A percentile compares a stretch with the other conserved stretches of the same genome.
phyloP scores from a whole-genome alignment of 257 asterid species.

The Henckelia pumila region DNA sequence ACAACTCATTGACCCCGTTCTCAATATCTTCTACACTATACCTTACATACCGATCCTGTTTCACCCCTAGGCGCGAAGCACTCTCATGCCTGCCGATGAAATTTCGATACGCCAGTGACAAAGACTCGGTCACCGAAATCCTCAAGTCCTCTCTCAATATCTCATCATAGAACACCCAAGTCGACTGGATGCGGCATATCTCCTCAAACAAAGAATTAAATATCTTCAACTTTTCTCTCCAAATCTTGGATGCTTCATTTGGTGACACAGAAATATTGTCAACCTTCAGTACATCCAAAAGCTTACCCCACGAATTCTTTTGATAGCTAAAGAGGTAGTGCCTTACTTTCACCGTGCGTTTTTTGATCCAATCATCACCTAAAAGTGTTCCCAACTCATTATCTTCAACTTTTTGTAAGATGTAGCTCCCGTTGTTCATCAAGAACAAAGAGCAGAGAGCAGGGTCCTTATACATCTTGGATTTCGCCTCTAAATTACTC shows the following conservation, averaged over 20 bases:
- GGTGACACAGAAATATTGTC: slow-evolving; percentile 61
- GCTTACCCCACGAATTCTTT: slow-evolving; percentile 86
- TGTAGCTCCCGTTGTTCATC: too few relatives aligned
- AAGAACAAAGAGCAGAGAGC: too few relatives aligned
- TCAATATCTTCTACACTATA: slow-evolving; percentile 66
- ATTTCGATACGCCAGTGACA: slow-evolving; percentile 62
- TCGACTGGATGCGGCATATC: slow-evolving; percentile 56
- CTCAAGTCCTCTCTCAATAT: slow-evolving; percentile 73
- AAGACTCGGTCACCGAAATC: slow-evolving; percentile 46
- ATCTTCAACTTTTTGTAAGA: slow-evolving; percentile 14
- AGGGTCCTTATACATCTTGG: too few relatives aligned
- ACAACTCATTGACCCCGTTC: slow-evolving; percentile 61
- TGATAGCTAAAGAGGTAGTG: slow-evolving; percentile 80
- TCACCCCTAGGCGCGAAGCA: slow-evolving; percentile 48
- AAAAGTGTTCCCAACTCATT: slow-evolving; percentile 68
- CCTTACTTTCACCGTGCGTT: slow-evolving; percentile 69
- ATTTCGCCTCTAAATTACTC: slow-evolving; percentile 80
- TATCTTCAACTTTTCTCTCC: slow-evolving; percentile 75
- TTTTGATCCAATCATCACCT: slow-evolving; percentile 88
- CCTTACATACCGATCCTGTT: slow-evolving; percentile 65
- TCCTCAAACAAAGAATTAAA: slow-evolving; percentile 80
- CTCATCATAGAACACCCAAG: slow-evolving; percentile 81
- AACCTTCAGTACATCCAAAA: slow-evolving; percentile 62
- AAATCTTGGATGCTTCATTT: slow-evolving; percentile 44
- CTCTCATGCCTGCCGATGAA: slow-evolving; percentile 57